Base-by-base conservation (phyloP, 306 rosid species). In the Vigna nakashimae region DNA sequence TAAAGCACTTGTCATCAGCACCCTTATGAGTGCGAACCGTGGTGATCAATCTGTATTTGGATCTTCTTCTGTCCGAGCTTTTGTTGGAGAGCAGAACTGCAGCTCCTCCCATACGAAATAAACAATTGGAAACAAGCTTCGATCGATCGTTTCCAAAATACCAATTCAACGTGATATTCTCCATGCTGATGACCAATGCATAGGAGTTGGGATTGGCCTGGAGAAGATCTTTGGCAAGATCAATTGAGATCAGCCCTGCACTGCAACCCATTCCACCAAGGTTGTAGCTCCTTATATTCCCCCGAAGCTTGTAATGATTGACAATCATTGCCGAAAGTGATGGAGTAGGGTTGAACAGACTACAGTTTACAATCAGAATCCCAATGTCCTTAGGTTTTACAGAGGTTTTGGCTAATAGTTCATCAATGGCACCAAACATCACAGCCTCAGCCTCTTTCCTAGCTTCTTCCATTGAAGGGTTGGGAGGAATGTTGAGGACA, bases 231-330 rank as follows among this genome's bases (percentile, higher is more conserved):
- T 93, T 87, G 40, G 98, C 98, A 65, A 93, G 95, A 82, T 89
- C 97, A 65, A 93, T 88, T 2, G 98, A 91, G 77, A 93, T 89
- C 63, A 93, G 83, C 18, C 98, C 98, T 0, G 98, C 98, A 67
- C 98, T 93, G 85, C 98, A 93, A 71, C 98, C 98, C 98, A 93
- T 93, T 62, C 97, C 98, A 50, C 98, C 97, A 0, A 93, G 87
- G 75, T 93, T 93, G 70, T 87, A 93, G 83, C 93, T 88, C 55
- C 77, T 79, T 50, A 93, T 86, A 67, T 93, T 90, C 69, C 98
- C 98, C 46, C 98, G 84, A 82, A 93, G 97, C 89, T 88, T 91
- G 84, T 93, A 93, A 79, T 89, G 97, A 72, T 93, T 93, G 68
- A 91, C 83, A 76, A 93, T 78, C 98, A 93, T 91, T 6, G 98